Evolutionary conservation across 2,329 filamentous ascomycete species (phyloP).

Genomic region (Ceratocystis variospora): DNA sequence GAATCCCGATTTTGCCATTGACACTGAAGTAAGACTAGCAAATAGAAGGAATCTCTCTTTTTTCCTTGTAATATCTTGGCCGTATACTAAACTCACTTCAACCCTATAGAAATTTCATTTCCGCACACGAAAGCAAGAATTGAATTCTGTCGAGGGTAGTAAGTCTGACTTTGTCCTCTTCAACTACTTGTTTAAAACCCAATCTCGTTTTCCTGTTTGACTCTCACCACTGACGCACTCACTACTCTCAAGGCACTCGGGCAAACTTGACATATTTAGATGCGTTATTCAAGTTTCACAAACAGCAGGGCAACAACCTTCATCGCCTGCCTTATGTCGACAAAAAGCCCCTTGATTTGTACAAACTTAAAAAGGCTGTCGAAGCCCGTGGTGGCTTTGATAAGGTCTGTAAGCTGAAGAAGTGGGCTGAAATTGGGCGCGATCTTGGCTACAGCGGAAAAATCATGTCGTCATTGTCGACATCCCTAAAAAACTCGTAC

Average conservation of each 20-base stretch:
- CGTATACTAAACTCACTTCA: conserved; percentile 20
- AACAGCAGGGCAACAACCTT: conserved; percentile 85
- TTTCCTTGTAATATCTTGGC: conserved; percentile 11
- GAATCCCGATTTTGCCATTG: conserved; percentile 91
- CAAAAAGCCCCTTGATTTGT: conserved; percentile 90
- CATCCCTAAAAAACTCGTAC: conserved; percentile 94
- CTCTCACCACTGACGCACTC: conserved; percentile 3
- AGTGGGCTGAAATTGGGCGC: conserved; percentile 96
- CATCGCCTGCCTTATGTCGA: conserved; percentile 93
- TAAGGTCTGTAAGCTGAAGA: conserved; percentile 91
- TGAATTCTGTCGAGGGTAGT: conserved; percentile 98
- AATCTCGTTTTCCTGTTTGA: background rate
- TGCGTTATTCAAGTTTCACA: conserved; percentile 89
- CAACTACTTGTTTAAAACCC: background rate
- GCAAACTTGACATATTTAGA: conserved; percentile 94
- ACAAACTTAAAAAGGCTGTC: conserved; percentile 91
- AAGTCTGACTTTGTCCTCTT: conserved; percentile 29
- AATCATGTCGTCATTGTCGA: conserved; percentile 98
- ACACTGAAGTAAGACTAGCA: conserved; percentile 63
- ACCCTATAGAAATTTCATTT: conserved; percentile 75
- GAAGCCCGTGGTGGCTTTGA: conserved; percentile 91
- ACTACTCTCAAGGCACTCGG: conserved; percentile 54
- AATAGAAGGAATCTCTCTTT: background rate
- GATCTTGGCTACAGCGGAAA: conserved; percentile 97
- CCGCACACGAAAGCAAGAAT: conserved; percentile 83